Evolutionary conservation across 768 basidiomycete genomes (phyloP).

Genomic region (Tricholoma sp.): DNA sequence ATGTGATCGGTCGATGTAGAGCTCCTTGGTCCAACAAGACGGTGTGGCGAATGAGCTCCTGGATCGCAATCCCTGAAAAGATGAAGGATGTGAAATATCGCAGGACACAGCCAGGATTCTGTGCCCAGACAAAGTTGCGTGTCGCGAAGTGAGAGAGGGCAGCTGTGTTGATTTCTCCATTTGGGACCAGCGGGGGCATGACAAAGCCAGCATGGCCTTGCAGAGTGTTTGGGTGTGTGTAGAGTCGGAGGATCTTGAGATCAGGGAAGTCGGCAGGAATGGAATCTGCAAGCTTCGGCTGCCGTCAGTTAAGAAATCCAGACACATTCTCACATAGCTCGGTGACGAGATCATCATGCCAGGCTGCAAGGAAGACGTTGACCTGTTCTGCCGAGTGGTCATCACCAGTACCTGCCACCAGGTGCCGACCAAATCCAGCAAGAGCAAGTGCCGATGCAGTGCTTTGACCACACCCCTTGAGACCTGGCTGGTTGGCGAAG

Average conservation of each 20-base stretch:
- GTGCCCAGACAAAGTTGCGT: background rate
- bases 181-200: background rate
- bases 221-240: background rate
- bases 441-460: background rate
- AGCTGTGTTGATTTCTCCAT: background rate
- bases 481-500: background rate
- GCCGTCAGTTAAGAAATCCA: background rate
- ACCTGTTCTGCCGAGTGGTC: background rate
- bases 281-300: background rate
- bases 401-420: background rate
- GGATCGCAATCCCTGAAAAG: background rate
- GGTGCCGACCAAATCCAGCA: background rate
- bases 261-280: background rate
- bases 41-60: background rate
- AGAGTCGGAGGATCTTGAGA: background rate
- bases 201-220: background rate
- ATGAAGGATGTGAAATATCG: background rate
- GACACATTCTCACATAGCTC: background rate
- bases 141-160: background rate
- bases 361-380: background rate
- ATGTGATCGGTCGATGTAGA: background rate
- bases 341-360: background rate
- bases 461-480: background rate
- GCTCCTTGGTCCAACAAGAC: background rate
- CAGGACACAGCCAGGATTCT: background rate